A percentile compares a stretch with the other conserved stretches of the same genome.
Conservation (phyloP, 192 early-diverging fungal genomes). For the Linnemannia zychae region DNA sequence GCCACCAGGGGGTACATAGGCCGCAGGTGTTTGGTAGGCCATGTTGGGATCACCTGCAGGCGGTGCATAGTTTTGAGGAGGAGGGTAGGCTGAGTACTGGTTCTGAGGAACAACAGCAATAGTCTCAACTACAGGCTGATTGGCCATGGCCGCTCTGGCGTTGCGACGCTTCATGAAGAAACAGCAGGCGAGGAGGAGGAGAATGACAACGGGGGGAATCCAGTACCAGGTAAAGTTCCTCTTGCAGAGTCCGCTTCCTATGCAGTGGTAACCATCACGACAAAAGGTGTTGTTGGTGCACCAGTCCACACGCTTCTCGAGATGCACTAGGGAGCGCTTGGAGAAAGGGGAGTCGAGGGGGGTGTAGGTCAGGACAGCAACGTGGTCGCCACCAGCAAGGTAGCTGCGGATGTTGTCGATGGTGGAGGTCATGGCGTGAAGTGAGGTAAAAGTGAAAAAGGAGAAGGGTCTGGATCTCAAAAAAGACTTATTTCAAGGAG, state of each 20-base stretch:
- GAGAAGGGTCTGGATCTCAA: not conserved
- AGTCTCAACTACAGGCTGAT: slow-evolving; percentile 15
- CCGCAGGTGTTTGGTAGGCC: slow-evolving; percentile 32
- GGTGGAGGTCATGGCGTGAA: not conserved
- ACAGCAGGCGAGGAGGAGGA: slow-evolving; percentile 16
- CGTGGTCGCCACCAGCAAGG: slow-evolving; percentile 14
- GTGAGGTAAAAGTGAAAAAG: slow-evolving; percentile 2
- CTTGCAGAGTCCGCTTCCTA: not conserved
- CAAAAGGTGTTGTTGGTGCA: slow-evolving; percentile 23
- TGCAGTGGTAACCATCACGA: slow-evolving; percentile 24
- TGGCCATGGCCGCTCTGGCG: not conserved
- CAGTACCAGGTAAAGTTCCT: slow-evolving; percentile 44
- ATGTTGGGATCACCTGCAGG: slow-evolving; percentile 49
- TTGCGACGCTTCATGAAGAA: slow-evolving; percentile 14
- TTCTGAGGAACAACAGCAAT: slow-evolving; percentile 5
- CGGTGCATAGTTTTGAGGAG: slow-evolving; percentile 23
- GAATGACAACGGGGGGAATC: slow-evolving; percentile 26
- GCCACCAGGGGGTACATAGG: slow-evolving; percentile 23
- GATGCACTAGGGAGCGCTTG: slow-evolving; percentile 39
- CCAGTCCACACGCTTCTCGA: slow-evolving; percentile 31
- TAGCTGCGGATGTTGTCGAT: slow-evolving; percentile 4
- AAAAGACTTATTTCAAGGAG: not conserved
- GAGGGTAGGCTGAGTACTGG: slow-evolving; percentile 1
- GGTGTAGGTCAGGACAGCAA: not conserved
- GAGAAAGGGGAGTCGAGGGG: not conserved